Conservation (phyloP, 805 yeast genomes). For the Debaryomyces maramus region DNA sequence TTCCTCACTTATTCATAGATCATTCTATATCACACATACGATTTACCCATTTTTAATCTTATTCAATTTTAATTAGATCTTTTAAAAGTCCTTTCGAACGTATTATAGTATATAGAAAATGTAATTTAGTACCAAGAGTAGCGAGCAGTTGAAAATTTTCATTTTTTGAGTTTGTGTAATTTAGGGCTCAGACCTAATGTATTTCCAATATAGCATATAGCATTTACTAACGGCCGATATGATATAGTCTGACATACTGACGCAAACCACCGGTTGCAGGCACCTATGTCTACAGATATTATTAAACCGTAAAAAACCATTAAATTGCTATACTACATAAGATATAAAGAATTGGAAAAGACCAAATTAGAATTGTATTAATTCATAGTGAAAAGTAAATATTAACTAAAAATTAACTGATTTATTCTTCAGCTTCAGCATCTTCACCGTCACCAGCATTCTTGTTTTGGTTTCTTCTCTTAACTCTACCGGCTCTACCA, state of each 20-base stretch:
- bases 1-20: neutral
- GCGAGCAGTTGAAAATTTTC: conserved; percentile 6
- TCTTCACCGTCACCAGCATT: conserved; percentile 61
- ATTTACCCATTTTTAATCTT: conserved; percentile 35
- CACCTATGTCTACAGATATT: no score
- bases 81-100: conserved; percentile 1
- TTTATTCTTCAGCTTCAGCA: conserved; percentile 75
- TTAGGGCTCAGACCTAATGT: conserved; percentile 4
- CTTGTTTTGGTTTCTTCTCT: conserved; percentile 84
- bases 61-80: conserved; percentile 8
- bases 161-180: conserved; percentile 1
- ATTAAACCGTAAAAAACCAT: neutral
- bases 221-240: no score
- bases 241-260: no score
- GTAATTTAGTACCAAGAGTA: conserved; percentile 3
- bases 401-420: conserved; percentile 20
- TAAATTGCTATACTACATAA: conserved; percentile 5
- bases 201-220: no score
- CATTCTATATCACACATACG: conserved; percentile 27
- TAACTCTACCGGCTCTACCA: conserved; percentile 99
- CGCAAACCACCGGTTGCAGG: no score
- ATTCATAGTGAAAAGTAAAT: conserved; percentile 6
- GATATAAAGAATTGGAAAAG: conserved; percentile 1
- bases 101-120: conserved; percentile 6
- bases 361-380: conserved; percentile 13